phyloP scores from a whole-genome alignment of 257 asterid genomes.

The Jaltomata sinuosa region DNA sequence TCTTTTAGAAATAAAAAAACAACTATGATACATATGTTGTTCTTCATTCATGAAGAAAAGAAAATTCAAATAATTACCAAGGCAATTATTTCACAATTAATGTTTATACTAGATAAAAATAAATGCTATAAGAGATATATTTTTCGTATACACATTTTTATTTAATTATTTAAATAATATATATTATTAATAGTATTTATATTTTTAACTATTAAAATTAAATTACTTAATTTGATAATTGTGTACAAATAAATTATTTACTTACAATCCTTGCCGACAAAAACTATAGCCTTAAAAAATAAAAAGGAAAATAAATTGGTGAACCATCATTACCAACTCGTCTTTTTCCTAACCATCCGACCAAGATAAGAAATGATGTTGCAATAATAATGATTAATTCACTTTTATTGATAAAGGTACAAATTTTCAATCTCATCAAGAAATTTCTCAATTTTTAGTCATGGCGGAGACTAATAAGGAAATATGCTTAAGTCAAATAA shows the following conservation, averaged over 20 bases:
- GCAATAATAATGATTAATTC: not conserved
- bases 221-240: not conserved
- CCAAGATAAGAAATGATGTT: not conserved
- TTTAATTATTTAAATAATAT: not conserved
- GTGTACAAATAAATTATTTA: not conserved
- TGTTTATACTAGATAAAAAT: no score
- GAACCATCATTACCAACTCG: not conserved
- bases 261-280: not conserved
- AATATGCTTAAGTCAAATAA: not conserved
- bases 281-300: not conserved
- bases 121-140: not conserved
- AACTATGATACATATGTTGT: no score
- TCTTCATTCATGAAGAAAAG: no score
- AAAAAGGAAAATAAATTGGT: not conserved
- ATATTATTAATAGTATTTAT: not conserved
- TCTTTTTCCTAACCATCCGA: not conserved
- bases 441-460: not conserved
- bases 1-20: no score
- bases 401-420: not conserved
- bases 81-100: no score
- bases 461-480: not conserved
- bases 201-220: not conserved
- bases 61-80: no score
- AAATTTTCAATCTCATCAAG: not conserved
- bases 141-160: not conserved